Conservation (phyloP, 148 eudicot species). For the Pouteria glomerata region DNA sequence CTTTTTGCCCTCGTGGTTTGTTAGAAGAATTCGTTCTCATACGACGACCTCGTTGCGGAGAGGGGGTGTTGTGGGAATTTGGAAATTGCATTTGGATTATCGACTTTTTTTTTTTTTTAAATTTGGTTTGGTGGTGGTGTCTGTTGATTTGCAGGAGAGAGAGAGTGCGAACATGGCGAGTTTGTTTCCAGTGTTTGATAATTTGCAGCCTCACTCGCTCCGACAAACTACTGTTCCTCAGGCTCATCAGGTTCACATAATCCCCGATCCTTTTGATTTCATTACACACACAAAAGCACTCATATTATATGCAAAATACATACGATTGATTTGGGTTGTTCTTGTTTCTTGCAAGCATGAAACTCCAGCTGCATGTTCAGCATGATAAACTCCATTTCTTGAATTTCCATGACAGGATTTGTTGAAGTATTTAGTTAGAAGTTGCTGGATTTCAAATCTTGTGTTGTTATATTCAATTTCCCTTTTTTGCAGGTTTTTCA, state of each 20-base stretch:
- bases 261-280: not conserved
- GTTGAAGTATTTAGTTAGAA: not conserved
- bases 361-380: too few species aligned
- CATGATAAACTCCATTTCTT: too few species aligned
- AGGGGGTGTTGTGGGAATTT: not conserved
- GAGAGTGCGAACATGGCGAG: slow-evolving; percentile 29
- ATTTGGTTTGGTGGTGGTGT: not conserved
- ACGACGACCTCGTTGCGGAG: not conserved
- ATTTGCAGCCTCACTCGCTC: slow-evolving; percentile 39
- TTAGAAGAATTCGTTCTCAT: too few species aligned
- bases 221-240: slow-evolving; percentile 40
- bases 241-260: slow-evolving; percentile 22
- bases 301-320: too few species aligned
- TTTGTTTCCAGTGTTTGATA: slow-evolving; percentile 40
- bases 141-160: slow-evolving; percentile 49
- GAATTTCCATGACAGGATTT: too few species aligned
- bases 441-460: not conserved
- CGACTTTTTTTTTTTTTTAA: slow-evolving; percentile 1
- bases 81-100: not conserved
- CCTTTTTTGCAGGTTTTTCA: slow-evolving; percentile 31
- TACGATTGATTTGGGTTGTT: too few species aligned
- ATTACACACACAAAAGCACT: too few species aligned
- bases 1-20: slow-evolving; percentile 5
- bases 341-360: not conserved
- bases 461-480: not conserved